phyloP scores from a whole-genome alignment of 1,139 yeast genomes.

The Yamadazyma sp. region DNA sequence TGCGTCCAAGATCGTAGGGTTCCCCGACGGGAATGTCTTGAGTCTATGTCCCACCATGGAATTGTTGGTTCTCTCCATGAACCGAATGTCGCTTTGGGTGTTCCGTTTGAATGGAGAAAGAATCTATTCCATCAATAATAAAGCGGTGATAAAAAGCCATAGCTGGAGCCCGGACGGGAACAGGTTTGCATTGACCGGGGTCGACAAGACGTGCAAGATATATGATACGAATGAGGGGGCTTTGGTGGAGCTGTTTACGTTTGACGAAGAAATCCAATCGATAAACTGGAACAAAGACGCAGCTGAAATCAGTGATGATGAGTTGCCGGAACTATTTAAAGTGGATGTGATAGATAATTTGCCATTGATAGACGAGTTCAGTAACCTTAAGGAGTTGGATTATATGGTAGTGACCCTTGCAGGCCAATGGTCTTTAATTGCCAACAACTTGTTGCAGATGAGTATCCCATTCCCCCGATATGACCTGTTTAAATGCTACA shows the following conservation, averaged over 20 bases:
- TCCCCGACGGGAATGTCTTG: constrained; percentile 42
- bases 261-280: constrained; percentile 20
- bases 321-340: constrained; percentile 20
- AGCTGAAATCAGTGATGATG: constrained; percentile 7
- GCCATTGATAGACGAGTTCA: constrained; percentile 23
- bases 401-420: constrained; percentile 13
- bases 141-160: constrained; percentile 33
- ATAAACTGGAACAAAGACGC: constrained; percentile 23
- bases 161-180: constrained; percentile 39
- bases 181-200: constrained; percentile 45
- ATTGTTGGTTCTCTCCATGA: constrained; percentile 49
- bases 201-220: constrained; percentile 44
- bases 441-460: constrained; percentile 30
- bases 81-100: constrained; percentile 50
- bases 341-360: constrained; percentile 27
- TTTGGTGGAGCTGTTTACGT: constrained; percentile 26
- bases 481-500: neutral
- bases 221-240: constrained; percentile 53
- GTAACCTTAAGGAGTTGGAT: constrained; percentile 8
- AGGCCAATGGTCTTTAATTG: constrained; percentile 14
- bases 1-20: constrained; percentile 27
- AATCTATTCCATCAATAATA: constrained; percentile 49
- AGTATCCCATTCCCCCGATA: constrained; percentile 1
- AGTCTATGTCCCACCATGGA: constrained; percentile 61
- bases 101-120: constrained; percentile 57